A percentile compares a stretch with the other conserved stretches of the same genome.
Evolutionary conservation across 129 eudicot genomes (phyloP).

Genomic region (Centaurea solstitialis): DNA sequence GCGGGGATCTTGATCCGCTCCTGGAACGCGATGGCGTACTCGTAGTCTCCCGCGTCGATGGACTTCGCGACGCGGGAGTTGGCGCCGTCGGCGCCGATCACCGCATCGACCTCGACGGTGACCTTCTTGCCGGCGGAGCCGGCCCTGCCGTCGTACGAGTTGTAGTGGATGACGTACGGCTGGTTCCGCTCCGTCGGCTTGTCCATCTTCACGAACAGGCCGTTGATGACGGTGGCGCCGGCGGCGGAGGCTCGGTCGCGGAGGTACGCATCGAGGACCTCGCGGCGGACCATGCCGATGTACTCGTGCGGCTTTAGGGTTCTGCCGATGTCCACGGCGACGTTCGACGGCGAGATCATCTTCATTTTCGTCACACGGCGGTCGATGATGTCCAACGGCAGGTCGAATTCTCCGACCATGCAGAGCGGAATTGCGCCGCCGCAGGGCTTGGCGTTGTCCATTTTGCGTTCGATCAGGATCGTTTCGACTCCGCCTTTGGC

Average conservation of each 20-base stretch:
- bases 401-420: constrained; percentile 97
- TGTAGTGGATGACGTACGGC: constrained; percentile 71
- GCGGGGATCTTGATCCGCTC: constrained; percentile 81
- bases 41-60: constrained; percentile 90
- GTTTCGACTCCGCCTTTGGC: constrained; percentile 94
- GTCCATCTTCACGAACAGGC: constrained; percentile 84
- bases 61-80: constrained; percentile 90
- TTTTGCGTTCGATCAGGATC: constrained; percentile 72
- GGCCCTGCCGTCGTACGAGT: constrained; percentile 58
- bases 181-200: constrained; percentile 42
- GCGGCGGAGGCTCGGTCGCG: constrained; percentile 73
- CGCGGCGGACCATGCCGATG: constrained; percentile 99
- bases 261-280: constrained; percentile 81
- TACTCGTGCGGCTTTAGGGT: constrained; percentile 94
- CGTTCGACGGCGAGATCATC: constrained; percentile 98
- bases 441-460: constrained; percentile 96
- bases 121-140: constrained; percentile 54
- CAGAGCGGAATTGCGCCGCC: constrained; percentile 98
- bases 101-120: constrained; percentile 78
- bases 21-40: constrained; percentile 94
- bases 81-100: constrained; percentile 97
- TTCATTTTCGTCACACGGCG: constrained; percentile 94
- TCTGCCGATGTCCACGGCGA: constrained; percentile 89
- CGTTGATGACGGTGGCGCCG: constrained; percentile 85
- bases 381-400: constrained; percentile 88